Conservation (phyloP, 805 yeast genomes). For the Isabelozyma heimii region DNA sequence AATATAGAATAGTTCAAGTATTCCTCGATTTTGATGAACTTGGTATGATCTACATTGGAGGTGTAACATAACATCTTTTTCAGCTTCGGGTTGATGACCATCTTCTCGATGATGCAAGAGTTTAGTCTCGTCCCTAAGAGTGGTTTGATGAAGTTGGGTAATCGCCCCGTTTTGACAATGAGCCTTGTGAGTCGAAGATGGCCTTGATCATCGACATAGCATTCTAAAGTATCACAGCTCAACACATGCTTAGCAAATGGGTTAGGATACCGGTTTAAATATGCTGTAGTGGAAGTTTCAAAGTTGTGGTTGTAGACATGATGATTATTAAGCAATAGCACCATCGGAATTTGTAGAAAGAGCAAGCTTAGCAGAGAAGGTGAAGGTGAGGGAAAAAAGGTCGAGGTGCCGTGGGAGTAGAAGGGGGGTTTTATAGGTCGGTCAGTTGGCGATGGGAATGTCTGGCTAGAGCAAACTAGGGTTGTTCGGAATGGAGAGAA, state of each 20-base stretch:
- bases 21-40: conserved; percentile 77
- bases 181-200: conserved; percentile 69
- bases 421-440: no score
- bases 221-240: conserved; percentile 73
- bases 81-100: conserved; percentile 62
- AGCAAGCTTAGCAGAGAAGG: no score
- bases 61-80: conserved; percentile 65
- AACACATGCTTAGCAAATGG: conserved; percentile 86
- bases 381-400: no score
- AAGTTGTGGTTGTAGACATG: conserved; percentile 49
- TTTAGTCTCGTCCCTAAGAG: conserved; percentile 67
- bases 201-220: conserved; percentile 58
- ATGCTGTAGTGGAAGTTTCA: conserved; percentile 70
- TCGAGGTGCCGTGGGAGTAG: no score
- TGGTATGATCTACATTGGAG: conserved; percentile 80
- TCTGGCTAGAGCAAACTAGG: no score
- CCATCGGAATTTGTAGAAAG: conserved; percentile 21
- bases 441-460: no score
- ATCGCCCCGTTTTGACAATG: conserved; percentile 72
- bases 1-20: conserved; percentile 52
- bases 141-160: conserved; percentile 78
- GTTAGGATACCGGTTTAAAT: conserved; percentile 59
- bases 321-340: conserved; percentile 30
- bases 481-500: no score
- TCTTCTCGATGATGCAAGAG: conserved; percentile 79